Evolutionary conservation across 176 grass and related monocot species (phyloP).

Genomic region (Cenchrus purpureus): DNA sequence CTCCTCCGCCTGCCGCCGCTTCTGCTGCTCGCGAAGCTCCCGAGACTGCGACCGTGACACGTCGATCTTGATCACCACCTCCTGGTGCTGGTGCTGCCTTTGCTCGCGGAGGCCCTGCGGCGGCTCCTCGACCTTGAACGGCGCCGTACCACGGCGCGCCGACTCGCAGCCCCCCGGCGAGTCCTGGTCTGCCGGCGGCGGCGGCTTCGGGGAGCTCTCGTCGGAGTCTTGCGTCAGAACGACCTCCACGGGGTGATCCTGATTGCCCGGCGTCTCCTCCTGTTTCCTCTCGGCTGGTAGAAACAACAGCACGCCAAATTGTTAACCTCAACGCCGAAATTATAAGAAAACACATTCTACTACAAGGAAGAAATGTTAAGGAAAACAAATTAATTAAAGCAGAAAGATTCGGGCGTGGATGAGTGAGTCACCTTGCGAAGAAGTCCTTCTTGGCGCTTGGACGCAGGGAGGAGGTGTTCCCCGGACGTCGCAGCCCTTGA

Average conservation of each 20-base stretch:
- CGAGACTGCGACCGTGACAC: not conserved
- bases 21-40: not conserved
- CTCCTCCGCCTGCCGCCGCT: not conserved
- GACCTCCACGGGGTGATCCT: constrained; percentile 16
- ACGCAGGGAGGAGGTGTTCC: constrained; percentile 14
- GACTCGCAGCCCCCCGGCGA: constrained; percentile 16
- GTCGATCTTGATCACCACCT: constrained; percentile 29
- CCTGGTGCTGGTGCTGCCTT: constrained; percentile 1
- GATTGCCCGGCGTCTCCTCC: not conserved
- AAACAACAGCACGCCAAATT: not conserved
- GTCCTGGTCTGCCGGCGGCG: constrained; percentile 27
- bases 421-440: constrained; percentile 18
- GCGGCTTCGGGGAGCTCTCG: constrained; percentile 18
- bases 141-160: not conserved
- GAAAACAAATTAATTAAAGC: not conserved
- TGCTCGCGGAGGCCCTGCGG: not conserved
- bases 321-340: not conserved
- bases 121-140: constrained; percentile 27
- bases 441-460: not conserved
- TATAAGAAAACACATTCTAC: not conserved
- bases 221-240: constrained; percentile 13
- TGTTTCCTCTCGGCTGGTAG: constrained; percentile 36
- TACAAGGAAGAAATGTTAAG: not conserved
- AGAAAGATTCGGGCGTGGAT: not conserved
- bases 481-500: constrained; percentile 67